A percentile compares a stretch with the other conserved stretches of the same genome.
Conservation (phyloP, 768 basidiomycete genomes). For the Leccinum subtestaceum region DNA sequence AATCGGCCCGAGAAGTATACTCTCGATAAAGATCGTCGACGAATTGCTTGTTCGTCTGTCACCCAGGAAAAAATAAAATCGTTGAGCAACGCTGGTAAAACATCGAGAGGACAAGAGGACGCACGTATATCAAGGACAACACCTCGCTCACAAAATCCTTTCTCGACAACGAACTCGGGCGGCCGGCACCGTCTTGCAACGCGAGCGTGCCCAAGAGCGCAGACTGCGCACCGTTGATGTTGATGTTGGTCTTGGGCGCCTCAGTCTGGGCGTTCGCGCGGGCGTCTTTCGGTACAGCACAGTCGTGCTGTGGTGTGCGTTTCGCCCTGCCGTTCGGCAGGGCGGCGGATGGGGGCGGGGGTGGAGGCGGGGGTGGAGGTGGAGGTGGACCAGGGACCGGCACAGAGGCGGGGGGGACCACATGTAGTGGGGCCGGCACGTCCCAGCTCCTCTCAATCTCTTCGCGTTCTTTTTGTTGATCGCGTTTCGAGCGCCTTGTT, state of each 20-base stretch:
- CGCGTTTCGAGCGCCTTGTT: slow-evolving; percentile 29
- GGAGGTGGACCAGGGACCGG: not conserved
- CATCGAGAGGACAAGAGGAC: slow-evolving; percentile 19
- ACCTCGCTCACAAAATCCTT: slow-evolving; percentile 61
- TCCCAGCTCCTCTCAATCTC: slow-evolving; percentile 66
- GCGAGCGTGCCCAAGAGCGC: slow-evolving; percentile 27
- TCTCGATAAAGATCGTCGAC: slow-evolving; percentile 60
- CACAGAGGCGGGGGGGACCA: slow-evolving; percentile 15
- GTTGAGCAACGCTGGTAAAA: not conserved
- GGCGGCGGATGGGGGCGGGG: not conserved
- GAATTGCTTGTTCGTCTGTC: slow-evolving; percentile 62
- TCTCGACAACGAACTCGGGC: slow-evolving; percentile 37
- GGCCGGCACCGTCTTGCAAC: slow-evolving; percentile 15
- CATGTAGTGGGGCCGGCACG: slow-evolving; percentile 35
- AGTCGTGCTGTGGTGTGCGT: slow-evolving; percentile 7
- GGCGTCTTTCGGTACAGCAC: slow-evolving; percentile 4
- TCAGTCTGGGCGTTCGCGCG: not conserved
- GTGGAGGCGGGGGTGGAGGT: slow-evolving; percentile 1
- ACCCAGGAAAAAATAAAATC: not conserved
- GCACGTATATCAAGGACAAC: slow-evolving; percentile 58
- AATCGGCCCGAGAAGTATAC: slow-evolving; percentile 35
- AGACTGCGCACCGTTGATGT: slow-evolving; percentile 19
- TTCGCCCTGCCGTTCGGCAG: slow-evolving; percentile 29
- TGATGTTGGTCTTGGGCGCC: slow-evolving; percentile 19
- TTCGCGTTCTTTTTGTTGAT: slow-evolving; percentile 39